Base-by-base conservation (phyloP, 176 grass and related monocot species). In the Puccinellia tenuiflora region DNA sequence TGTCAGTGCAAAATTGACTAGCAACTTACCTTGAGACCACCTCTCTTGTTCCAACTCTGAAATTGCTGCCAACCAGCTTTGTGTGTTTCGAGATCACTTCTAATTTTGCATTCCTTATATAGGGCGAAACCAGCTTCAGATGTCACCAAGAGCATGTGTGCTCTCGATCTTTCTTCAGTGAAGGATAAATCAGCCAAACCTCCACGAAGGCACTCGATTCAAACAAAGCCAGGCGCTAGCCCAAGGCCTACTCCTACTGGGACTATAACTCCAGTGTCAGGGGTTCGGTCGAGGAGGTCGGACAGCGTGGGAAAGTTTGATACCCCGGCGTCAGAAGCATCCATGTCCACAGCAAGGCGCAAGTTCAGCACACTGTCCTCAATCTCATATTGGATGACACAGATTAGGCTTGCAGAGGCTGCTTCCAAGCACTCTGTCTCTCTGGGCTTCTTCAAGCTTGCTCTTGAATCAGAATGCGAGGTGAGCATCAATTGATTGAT, bases 381-480 rank as follows among this genome's bases (percentile, higher is more conserved):
- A 6, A 87, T 88, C 63, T 99, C 97, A 0, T 99, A 99, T 77
- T 99, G 97, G 93, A 86, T 92, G 80, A 86, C 97, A 38, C 93
- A 99, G 86, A 99, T 99, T 69, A 99, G 87, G 72, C 79, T 99
- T 63, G 90, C 97, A 20, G 93, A 99, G 84, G 89, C 89, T 61
- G 83, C 93, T 68, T 96, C 91, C 5, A 94, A 92, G 86, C 97
- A 99, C 60, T 84, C 74, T 26, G 31, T 96, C 21, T 85, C 93
- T 15, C 81, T 99, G 35, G 91, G 89, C 1, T 99, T 99, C 81
- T 99, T 99, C 83, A 99, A 94, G 75, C 97, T 99, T 40, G 93
- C 97, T 21, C 79, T 92, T 40, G 88, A 96, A 62, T 91, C 97
- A 15, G 91, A 89, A 81, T 99, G 97, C 45, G 91, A 99, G 91